These are phyloP conservation scores for Leonotis leonurus DNA, from an alignment of 257 asterid genomes.

Conservation along the genomic window DNA sequence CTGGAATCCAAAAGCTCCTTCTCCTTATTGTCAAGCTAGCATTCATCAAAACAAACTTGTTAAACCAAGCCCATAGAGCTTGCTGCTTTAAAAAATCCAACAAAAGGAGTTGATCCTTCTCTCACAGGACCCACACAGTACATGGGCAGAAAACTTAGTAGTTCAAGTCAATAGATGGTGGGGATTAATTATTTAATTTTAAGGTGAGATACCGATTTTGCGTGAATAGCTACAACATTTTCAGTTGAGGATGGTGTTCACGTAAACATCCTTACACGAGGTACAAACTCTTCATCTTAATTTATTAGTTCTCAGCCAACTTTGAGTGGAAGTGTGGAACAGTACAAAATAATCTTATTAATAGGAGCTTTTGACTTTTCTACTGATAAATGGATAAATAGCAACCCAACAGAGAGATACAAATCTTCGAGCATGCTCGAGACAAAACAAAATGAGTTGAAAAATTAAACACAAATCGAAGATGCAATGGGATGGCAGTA, in stretches of 20 bases:
- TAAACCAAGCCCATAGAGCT: conserved; percentile 10
- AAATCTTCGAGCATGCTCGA: conserved; percentile 10
- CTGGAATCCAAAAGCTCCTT: conserved; percentile 73
- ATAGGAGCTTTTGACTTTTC: background rate
- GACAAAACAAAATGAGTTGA: conserved; percentile 2
- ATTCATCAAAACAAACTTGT: conserved; percentile 24
- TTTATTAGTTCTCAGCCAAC: background rate
- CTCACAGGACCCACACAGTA: background rate
- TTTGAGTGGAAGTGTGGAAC: conserved; percentile 1
- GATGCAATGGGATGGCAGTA: background rate
- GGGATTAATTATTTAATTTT: background rate
- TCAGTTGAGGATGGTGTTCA: background rate
- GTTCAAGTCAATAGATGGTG: background rate
- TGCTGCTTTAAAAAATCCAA: conserved; percentile 11
- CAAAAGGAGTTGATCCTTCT: background rate
- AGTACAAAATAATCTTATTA: background rate
- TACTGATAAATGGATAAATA: background rate
- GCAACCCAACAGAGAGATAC: background rate
- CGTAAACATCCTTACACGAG: background rate
- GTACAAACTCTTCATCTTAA: conserved; percentile 10
- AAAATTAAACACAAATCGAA: background rate
- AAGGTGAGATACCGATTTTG: background rate
- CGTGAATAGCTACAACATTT: background rate
- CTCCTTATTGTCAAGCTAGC: conserved; percentile 70
- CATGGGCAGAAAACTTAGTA: background rate